Percentiles rank a stretch among this genome's conserved stretches.
These are phyloP conservation scores for Pseudohalonectria lignicola DNA, from an alignment of 2,329 filamentous ascomycete species.

Conservation along the genomic window DNA sequence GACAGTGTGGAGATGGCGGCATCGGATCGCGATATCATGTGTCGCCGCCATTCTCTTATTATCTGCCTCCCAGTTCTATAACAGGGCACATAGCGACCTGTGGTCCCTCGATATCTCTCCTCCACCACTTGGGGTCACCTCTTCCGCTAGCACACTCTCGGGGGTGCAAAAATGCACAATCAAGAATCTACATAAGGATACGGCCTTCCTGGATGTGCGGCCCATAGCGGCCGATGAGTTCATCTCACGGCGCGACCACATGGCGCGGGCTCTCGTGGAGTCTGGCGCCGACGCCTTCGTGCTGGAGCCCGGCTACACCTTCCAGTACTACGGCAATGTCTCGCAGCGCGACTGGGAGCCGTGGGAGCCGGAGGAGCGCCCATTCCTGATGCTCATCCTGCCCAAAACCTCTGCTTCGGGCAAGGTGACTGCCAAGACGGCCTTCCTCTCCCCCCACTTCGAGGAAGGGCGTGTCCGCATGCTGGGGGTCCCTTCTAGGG, in stretches of 20 bases:
- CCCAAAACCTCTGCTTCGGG: conserved; percentile 29
- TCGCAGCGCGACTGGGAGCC: conserved; percentile 52
- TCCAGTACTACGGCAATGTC: conserved; percentile 52
- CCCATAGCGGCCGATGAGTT: conserved; percentile 41
- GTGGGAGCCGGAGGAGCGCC: conserved; percentile 54
- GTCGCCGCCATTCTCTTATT: no score
- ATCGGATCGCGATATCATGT: no score
- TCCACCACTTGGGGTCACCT: no score
- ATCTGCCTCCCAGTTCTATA: no score
- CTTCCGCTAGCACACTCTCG: not conserved
- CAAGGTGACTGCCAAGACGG: conserved; percentile 37
- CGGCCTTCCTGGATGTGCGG: conserved; percentile 39
- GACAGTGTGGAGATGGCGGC: no score
- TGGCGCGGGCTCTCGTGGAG: conserved; percentile 40
- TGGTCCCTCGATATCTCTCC: no score
- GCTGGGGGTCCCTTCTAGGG: conserved; percentile 43
- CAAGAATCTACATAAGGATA: conserved; percentile 32
- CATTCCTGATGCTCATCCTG: conserved; percentile 50
- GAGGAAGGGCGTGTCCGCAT: conserved; percentile 48
- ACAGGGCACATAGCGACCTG: no score
- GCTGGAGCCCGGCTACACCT: conserved; percentile 53
- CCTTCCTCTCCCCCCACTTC: conserved; percentile 48
- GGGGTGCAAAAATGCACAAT: conserved; percentile 33
- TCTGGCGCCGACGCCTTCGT: conserved; percentile 46
- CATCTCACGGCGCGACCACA: conserved; percentile 39